Evolutionary conservation across 805 yeast species (phyloP).

Genomic region (Kuraishia hungarica): DNA sequence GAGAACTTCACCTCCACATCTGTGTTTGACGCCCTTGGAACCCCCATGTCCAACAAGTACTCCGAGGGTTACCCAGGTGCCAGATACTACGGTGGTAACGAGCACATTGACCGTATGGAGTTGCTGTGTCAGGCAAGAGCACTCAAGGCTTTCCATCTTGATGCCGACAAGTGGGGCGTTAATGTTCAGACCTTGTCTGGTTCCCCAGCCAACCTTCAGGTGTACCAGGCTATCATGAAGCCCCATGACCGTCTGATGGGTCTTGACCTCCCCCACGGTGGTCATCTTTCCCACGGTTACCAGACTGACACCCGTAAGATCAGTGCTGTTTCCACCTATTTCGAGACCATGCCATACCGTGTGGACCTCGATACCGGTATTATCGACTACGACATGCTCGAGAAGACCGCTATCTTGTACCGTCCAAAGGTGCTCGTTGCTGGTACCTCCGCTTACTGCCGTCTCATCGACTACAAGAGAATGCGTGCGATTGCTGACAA

Average conservation of each 20-base stretch:
- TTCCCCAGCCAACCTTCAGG: conserved; percentile 96
- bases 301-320: conserved; percentile 92
- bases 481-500: conserved; percentile 95
- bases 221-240: conserved; percentile 89
- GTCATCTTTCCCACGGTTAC: conserved; percentile 97
- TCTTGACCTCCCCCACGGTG: conserved; percentile 96
- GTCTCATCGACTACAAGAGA: conserved; percentile 93
- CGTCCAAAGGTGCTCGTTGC: conserved; percentile 97
- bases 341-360: conserved; percentile 98
- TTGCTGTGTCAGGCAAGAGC: conserved; percentile 91
- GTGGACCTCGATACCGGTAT: conserved; percentile 86
- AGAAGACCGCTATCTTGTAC: conserved; percentile 81
- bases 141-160: conserved; percentile 74
- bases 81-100: conserved; percentile 98
- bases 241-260: conserved; percentile 98
- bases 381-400: conserved; percentile 93
- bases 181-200: conserved; percentile 96
- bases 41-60: conserved; percentile 97
- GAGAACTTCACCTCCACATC: conserved; percentile 96
- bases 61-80: conserved; percentile 99
- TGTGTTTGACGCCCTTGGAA: conserved; percentile 92
- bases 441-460: conserved; percentile 97
- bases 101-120: conserved; percentile 93
- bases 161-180: conserved; percentile 90
- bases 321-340: conserved; percentile 91